Evolutionary conservation across 345 rosid genomes (phyloP), one percentile per base, ranked within the genome.

Genomic region (Hevea brasiliensis): DNA sequence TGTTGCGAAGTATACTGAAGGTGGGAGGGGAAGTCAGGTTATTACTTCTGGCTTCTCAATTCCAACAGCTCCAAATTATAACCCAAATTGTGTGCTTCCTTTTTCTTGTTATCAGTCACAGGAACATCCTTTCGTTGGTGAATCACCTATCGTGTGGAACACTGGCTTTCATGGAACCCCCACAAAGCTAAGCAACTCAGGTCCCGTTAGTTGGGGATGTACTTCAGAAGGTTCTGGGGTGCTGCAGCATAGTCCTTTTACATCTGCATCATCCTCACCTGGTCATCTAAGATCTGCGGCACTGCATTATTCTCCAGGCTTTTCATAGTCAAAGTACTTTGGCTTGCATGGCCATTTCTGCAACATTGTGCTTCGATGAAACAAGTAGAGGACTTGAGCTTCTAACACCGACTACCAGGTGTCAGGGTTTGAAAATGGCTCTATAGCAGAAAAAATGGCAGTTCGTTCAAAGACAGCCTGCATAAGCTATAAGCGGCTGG

Each of bases 231-330:
- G 81, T 70, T 53, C 85, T 11, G 57, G 69, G 29, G 72, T 75
- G 74, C 79, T 73, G 74, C 87, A 74, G 57, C 83, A 69, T 65
- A 72, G 65, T 74, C 82, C 83, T 58, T 79, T 80, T 20, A 29
- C 72, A 4, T 73, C 84, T 48, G 76, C 80, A 15, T 65, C 85
- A 27, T 66, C 87, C 37, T 69, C 89, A 11, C 35, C 80, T 35
- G 61, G 63, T 77, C 84, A 78, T 74, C 67, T 74, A 21, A 74
- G 79, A 74, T 79, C 87, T 6, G 42, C 84, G 18, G 12, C 72
- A 23, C 69, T 71, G 11, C 76, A 76, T 56, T 89, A 85, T 77
- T 71, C 87, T 70, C 79, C 84, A 3, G 81, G 87, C 68, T 81
- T 79, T 65, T 83, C 82, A 65, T 84, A 85, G 79, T 23, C 15